Evolutionary conservation across 768 basidiomycete genomes (phyloP), one percentile per base, ranked within the genome.

Genomic region (Saitozyma podzolica): DNA sequence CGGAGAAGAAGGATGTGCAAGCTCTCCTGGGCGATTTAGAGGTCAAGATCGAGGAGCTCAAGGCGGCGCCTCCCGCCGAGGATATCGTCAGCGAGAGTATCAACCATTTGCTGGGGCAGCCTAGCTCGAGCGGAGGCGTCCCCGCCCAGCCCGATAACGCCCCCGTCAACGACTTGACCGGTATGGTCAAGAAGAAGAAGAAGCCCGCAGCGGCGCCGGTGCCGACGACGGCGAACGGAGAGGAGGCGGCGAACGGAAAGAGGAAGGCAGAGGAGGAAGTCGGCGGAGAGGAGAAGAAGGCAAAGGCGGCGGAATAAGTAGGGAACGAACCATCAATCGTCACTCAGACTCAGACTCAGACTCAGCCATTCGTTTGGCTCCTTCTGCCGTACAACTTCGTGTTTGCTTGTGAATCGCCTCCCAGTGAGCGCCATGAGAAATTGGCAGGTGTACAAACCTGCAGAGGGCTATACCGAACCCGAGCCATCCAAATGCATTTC

Each of bases 41-140:
- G 2, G 79, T 89, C 54, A 97, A 96, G 91, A 87, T 97, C 16
- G 94, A 96, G 56, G 94, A 97, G 70, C 83, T 96, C 40, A 94
- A 91, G 80, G 86, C 87, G 6, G 84, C 87, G 6, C 92, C 92
- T 0, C 86, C 65, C 17, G 67, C 67, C 4, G 63, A 65, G 19
- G 78, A 75, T 61, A 53, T 77, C 37, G 71, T 80, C 8, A 64
- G 69, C 41, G 73, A 80, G 43, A 63, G 69, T 47, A 77, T 80
- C 58, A 74, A 72, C 56, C 76, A 77, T 57, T 55, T 77, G 2
- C 58, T 76, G 2, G 79, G 73, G 14, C 64, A 50, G n/a, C 42
- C 52, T 6, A 50, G 45, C 7, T 54, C 63, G 9, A 59, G 58
- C 16, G 50, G 43, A 54, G 56, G 43, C 50, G 50, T 1, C 50